A percentile compares a stretch with the other conserved stretches of the same genome.
phyloP scores from a whole-genome alignment of 352 stramenopile genomes.

The Pythium vanterpoolii region DNA sequence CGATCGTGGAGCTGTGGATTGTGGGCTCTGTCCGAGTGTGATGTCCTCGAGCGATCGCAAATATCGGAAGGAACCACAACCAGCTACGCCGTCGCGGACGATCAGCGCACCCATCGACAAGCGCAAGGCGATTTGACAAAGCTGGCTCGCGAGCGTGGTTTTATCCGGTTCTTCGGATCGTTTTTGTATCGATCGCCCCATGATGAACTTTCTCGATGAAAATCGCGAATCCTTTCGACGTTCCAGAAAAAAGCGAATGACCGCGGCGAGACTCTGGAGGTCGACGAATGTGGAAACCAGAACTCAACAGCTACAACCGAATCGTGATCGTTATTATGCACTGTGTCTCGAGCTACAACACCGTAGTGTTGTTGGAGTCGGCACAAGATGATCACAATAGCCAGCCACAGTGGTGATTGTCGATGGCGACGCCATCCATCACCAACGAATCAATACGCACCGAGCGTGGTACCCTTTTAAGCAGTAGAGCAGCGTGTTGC shows the following conservation, averaged over 20 bases:
- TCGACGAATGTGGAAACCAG: too few relatives aligned
- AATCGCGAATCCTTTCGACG: not conserved
- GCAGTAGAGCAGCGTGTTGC: too few relatives aligned
- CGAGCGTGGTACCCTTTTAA: too few relatives aligned
- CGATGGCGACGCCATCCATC: too few relatives aligned
- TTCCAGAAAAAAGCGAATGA: not conserved
- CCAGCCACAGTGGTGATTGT: too few relatives aligned
- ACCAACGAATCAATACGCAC: too few relatives aligned
- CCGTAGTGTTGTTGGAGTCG: too few relatives aligned
- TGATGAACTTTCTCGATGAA: not conserved
- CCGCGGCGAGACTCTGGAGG: too few relatives aligned
- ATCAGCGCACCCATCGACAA: not conserved
- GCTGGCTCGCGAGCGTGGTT: not conserved
- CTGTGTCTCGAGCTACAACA: too few relatives aligned
- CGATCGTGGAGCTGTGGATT: not conserved
- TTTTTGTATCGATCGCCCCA: slow-evolving; percentile 3
- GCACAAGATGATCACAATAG: too few relatives aligned
- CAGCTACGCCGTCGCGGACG: not conserved
- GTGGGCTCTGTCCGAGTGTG: slow-evolving; percentile 11
- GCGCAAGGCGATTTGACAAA: not conserved
- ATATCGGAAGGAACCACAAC: not conserved
- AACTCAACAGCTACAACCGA: too few relatives aligned
- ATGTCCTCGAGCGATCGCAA: not conserved
- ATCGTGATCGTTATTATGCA: too few relatives aligned
- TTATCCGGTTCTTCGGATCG: slow-evolving; percentile 11